Conservation (phyloP, 768 basidiomycete genomes). For the Nevesoporus exiguus region DNA sequence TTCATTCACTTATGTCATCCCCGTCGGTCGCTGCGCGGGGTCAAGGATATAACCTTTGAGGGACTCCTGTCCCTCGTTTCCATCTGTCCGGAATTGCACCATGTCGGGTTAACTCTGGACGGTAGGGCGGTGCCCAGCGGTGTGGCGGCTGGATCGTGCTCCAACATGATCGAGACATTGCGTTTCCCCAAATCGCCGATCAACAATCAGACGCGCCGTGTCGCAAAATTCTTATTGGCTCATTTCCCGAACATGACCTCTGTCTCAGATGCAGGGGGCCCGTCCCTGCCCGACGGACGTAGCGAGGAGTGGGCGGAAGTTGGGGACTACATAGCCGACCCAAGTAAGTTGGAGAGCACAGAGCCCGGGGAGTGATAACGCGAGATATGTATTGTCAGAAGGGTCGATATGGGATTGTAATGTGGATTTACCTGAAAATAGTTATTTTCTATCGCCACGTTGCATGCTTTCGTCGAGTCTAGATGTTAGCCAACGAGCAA, state of each 20-base stretch:
- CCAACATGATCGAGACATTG: neutral
- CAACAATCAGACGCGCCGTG: neutral
- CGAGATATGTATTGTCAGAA: neutral
- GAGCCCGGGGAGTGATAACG: neutral
- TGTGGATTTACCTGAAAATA: too few species aligned
- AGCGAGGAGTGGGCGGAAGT: neutral
- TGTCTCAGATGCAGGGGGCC: too few species aligned
- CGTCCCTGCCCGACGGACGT: neutral
- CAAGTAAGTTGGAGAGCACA: neutral
- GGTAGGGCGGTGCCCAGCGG: neutral
- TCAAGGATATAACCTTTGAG: neutral
- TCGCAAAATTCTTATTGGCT: neutral
- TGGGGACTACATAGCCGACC: neutral
- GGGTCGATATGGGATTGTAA: too few species aligned
- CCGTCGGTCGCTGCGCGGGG: neutral
- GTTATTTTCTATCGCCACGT: too few species aligned
- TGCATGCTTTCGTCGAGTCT: too few species aligned
- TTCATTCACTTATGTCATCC: neutral
- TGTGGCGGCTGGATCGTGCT: too few species aligned
- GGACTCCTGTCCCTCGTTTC: neutral
- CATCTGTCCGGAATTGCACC: neutral
- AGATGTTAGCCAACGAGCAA: too few species aligned
- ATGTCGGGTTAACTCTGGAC: neutral
- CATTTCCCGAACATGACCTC: neutral
- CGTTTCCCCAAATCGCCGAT: slow-evolving; percentile 1